Evolutionary conservation across 768 basidiomycete species (phyloP).

Genomic region (Amanita fuliginea): DNA sequence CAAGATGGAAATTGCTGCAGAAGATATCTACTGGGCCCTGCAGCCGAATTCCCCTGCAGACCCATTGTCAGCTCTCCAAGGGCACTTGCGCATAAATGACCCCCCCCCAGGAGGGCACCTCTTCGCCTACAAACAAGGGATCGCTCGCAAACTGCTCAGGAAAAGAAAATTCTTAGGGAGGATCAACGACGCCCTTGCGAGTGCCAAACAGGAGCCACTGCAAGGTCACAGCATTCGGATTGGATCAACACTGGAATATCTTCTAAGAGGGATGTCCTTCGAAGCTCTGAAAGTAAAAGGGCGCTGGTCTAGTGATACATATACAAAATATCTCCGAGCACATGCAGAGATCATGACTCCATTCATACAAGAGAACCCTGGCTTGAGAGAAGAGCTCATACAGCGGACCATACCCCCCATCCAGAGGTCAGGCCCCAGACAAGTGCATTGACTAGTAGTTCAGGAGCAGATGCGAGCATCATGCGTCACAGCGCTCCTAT

Average conservation of each 20-base stretch:
- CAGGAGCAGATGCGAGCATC: no score
- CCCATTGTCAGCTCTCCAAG: slow-evolving; percentile 12
- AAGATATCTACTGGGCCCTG: slow-evolving; percentile 21
- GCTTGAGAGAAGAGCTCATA: no score
- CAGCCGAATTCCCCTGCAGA: slow-evolving; percentile 16
- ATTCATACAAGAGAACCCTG: no score
- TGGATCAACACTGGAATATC: slow-evolving; percentile 1
- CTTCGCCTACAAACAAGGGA: slow-evolving; percentile 16
- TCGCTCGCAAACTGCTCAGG: slow-evolving; percentile 15
- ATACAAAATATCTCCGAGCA: no score
- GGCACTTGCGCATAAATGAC: slow-evolving; percentile 20
- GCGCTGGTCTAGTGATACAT: no score
- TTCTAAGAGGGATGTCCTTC: background rate
- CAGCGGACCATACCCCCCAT: no score
- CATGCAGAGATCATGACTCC: no score
- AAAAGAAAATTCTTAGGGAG: slow-evolving; percentile 13
- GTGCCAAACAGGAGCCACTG: slow-evolving; percentile 7
- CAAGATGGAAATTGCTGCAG: slow-evolving; percentile 14
- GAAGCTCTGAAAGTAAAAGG: no score
- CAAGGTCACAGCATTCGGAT: slow-evolving; percentile 17
- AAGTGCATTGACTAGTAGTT: no score
- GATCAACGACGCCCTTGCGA: slow-evolving; percentile 7
- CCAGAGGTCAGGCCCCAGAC: no score
- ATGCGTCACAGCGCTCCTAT: no score
- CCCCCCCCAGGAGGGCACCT: slow-evolving; percentile 15